Evolutionary conservation across 371 early-diverging fungal genomes (phyloP), one percentile per base, ranked within the genome.

Genomic region (Fennellomyces sp.): DNA sequence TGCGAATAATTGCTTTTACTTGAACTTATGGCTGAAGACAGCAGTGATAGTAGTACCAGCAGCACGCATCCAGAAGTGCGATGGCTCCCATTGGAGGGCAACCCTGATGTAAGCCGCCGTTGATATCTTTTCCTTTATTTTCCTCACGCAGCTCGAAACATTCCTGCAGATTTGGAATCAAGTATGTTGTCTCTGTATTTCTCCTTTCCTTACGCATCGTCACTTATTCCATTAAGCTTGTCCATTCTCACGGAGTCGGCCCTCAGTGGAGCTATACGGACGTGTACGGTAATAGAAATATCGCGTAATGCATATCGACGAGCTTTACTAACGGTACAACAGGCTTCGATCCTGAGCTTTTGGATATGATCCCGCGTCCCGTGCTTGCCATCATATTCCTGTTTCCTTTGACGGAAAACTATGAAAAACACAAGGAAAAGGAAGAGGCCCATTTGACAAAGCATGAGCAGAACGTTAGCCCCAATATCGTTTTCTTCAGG

Each of bases 321-420:
- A 28, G 23, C 21, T 52, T 35, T 19, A 28, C 17, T 36, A 50
- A 50, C 51, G n/a, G 15, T 19, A 41, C 13, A 21, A 47, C 56
- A 84, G 89, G 90, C 2, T 87, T 95, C n/a, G 97, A 97, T 56
- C 81, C 83, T 6, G 95, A 94, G 25, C 68, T 91, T 12, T 73
- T 97, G 12, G 73, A 74, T 12, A 87, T 93, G 80, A 78, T 96
- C 17, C 91, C 96, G 10, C 86, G 84, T 52, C 94, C 94, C 0
- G 91, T 91, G 4, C 63, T 75, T 15, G 94, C 98, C 5, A 73
- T 97, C 15, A 69, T 97, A 17, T 83, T 96, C 27, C 76, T 97
- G 5, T 91, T 88, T 55, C 91, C 93, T 0, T 50, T 81, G 3
- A 83, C 83, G 1, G 76, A 80, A 42, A 72, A 83, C 54, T 88